These are phyloP conservation scores for Pythium sukuiense DNA, from an alignment of 352 stramenopile species.

Conservation along the genomic window DNA sequence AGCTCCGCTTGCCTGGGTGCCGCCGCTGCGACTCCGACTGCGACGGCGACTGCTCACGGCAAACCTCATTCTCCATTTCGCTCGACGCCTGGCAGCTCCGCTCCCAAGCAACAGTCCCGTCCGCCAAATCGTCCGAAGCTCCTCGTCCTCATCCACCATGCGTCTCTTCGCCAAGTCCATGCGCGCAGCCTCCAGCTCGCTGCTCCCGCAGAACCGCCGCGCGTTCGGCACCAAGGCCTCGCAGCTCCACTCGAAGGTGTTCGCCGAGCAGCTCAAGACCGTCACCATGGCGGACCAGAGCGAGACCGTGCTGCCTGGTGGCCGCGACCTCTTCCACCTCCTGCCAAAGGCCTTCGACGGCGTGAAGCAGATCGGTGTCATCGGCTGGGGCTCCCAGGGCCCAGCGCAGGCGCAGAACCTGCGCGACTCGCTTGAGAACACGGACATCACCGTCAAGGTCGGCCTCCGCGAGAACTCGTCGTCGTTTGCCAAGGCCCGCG, in stretches of 20 bases:
- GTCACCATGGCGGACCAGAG: conserved; percentile 74
- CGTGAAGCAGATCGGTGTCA: conserved; percentile 97
- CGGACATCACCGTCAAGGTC: conserved; percentile 91
- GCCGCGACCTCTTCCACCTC: conserved; percentile 93
- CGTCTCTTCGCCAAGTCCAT: conserved; percentile 66
- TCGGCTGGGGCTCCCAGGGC: conserved; percentile 97
- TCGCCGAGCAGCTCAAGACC: conserved; percentile 73
- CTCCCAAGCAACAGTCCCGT: conserved; percentile 1
- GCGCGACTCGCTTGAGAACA: conserved; percentile 93
- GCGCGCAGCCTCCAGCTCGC: conserved; percentile 39
- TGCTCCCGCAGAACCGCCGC: conserved; percentile 40
- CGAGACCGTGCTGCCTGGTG: conserved; percentile 77
- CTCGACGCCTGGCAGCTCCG: conserved; percentile 15
- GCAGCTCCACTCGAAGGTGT: conserved; percentile 62
- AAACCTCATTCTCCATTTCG: conserved; percentile 30
- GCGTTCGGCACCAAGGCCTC: conserved; percentile 67
- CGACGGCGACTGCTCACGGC: neutral
- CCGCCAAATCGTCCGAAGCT: neutral
- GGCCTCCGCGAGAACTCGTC: conserved; percentile 82
- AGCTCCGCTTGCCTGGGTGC: neutral
- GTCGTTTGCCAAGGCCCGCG: conserved; percentile 76
- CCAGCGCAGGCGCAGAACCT: conserved; percentile 98
- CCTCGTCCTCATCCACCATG: conserved; percentile 31
- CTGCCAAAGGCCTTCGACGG: conserved; percentile 95
- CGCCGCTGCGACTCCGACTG: neutral